Base-by-base conservation (phyloP, 2,329 filamentous ascomycete genomes). In the Aspergillus ruber region DNA sequence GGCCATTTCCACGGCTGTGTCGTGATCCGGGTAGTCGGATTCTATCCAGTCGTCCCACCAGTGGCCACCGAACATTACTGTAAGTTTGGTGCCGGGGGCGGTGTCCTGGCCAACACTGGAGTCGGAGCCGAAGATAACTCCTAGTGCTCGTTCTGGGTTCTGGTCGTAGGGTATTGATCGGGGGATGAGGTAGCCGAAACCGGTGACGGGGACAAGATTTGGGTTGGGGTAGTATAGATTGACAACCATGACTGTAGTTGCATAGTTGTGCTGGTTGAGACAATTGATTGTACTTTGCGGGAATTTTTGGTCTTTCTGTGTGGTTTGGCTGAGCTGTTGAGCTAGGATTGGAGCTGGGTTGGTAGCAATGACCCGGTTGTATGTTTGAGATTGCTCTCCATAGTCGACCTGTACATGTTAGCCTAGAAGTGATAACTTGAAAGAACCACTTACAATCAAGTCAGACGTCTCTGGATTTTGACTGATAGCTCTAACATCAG, bases 1-100 rank as follows among this genome's bases (percentile, higher is more conserved):
- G 29, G 90, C 89, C 78, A 91, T 85, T 5, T 69, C 63, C 21
- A 86, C 71, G 13, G 82, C 89, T 55, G 86, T 78, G 12, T 83
- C 74, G 51, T 83, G 76, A 44, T 78, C 72, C 0, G 89, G 90
- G 48, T 80, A 81, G 35, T 74, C 70, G 2, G 67, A 59, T 43
- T 61, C 41, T 55, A 58, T 61, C 73, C 78, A 82, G 49, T 74
- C 78, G 64, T 89, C 78, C 88, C 88, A 97, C 79, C 88, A 89
- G 70, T 96, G 90, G 1, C 93, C 93, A 50, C 93, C 93, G 48
- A 98, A 74, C 83, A 98, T 95, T 57, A 97, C 87, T 13, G 91
- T 95, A 45, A 97, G 70, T 66, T 95, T 95, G 12, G 89, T 95
- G 20, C 88, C 89, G 0, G 66, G 62, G 1, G 67, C 74, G 3